Percentiles rank a stretch among this genome's conserved stretches.
phyloP scores from a whole-genome alignment of 345 rosid genomes.

The Arabidopsis arenosa region DNA sequence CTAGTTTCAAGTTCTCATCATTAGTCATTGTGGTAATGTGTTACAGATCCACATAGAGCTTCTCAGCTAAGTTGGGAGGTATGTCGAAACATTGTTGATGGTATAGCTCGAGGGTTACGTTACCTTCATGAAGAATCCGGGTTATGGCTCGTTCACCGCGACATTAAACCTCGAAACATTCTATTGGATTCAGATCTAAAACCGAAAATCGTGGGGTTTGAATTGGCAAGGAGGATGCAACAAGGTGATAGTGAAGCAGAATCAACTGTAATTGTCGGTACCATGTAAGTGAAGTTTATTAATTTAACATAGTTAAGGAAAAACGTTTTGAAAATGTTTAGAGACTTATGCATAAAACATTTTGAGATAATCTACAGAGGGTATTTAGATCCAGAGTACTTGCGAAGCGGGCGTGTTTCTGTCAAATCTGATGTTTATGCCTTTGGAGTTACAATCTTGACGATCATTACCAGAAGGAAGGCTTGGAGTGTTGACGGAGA shows the following conservation, averaged over 20 bases:
- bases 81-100: constrained; percentile 32
- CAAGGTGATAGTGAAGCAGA: constrained; percentile 11
- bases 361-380: constrained; percentile 20
- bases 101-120: constrained; percentile 40
- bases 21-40: background rate
- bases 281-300: constrained; percentile 11
- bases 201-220: constrained; percentile 35
- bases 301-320: background rate
- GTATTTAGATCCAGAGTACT: constrained; percentile 15
- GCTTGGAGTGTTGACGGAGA: background rate
- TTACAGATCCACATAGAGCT: constrained; percentile 24
- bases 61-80: constrained; percentile 36
- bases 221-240: constrained; percentile 18
- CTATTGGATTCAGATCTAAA: constrained; percentile 26
- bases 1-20: background rate
- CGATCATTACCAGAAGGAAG: constrained; percentile 24
- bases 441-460: constrained; percentile 41
- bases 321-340: background rate
- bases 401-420: background rate
- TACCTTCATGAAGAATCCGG: constrained; percentile 39
- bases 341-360: background rate
- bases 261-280: background rate
- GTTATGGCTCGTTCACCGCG: constrained; percentile 19
- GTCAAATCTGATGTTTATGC: constrained; percentile 38
- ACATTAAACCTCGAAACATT: constrained; percentile 34